Conservation (phyloP, 345 rosid species). For the Hevea brasiliensis region DNA sequence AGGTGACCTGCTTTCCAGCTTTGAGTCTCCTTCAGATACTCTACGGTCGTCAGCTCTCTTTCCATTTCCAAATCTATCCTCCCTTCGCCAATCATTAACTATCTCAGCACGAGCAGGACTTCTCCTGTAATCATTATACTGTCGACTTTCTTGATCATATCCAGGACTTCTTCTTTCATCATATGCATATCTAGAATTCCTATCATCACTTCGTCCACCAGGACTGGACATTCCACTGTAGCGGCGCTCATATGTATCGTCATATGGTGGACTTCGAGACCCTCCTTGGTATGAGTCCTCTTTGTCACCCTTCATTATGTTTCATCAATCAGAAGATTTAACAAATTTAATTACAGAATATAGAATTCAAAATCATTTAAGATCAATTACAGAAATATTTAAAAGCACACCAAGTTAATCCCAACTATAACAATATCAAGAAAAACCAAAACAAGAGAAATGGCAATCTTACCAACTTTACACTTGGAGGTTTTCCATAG, state of each 20-base stretch:
- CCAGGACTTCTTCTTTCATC: constrained; percentile 70
- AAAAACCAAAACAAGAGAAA: constrained; percentile 5
- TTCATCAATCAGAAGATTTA: constrained; percentile 6
- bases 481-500: constrained; percentile 78
- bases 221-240: constrained; percentile 76
- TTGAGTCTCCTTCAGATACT: constrained; percentile 53
- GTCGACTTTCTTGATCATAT: constrained; percentile 59
- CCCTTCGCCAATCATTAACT: constrained; percentile 87
- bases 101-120: constrained; percentile 78
- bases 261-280: constrained; percentile 84
- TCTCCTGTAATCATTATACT: constrained; percentile 49
- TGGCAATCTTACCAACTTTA: constrained; percentile 51
- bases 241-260: constrained; percentile 69
- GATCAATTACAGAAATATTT: background rate
- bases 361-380: background rate
- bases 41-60: constrained; percentile 55
- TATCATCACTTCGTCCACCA: constrained; percentile 67
- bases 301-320: constrained; percentile 60
- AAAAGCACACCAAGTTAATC: background rate
- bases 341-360: background rate
- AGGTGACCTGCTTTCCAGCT: constrained; percentile 67
- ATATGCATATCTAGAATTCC: constrained; percentile 41
- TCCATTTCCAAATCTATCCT: constrained; percentile 84
- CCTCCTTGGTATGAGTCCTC: constrained; percentile 70
- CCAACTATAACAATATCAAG: constrained; percentile 9